phyloP scores from a whole-genome alignment of 2,329 filamentous ascomycete genomes.

The Cryphonectria parasitica region DNA sequence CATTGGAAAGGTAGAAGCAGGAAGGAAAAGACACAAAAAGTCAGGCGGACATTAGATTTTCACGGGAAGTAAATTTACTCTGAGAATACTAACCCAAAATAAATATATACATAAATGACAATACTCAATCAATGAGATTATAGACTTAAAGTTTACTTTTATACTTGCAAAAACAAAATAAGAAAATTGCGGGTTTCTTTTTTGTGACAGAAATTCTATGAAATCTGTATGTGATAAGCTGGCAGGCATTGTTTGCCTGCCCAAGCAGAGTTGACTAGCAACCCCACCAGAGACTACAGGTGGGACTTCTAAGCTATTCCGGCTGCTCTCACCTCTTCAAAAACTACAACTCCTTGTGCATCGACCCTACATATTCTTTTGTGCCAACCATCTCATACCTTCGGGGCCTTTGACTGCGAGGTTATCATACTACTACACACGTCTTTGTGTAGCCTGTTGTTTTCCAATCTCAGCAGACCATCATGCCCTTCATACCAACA shows the following conservation, averaged over 20 bases:
- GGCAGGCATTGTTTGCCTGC: slow-evolving; percentile 13
- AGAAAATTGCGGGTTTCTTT: too few relatives aligned
- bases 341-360: slow-evolving; percentile 9
- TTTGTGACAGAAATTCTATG: background rate
- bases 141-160: background rate
- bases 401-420: background rate
- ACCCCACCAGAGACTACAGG: slow-evolving; percentile 16
- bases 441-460: background rate
- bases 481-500: slow-evolving; percentile 80
- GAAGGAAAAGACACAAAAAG: background rate
- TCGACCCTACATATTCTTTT: background rate
- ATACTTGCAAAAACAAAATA: background rate
- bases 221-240: background rate
- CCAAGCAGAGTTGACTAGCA: background rate
- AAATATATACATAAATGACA: background rate
- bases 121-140: background rate
- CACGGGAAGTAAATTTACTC: background rate
- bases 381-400: background rate
- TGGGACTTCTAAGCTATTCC: background rate
- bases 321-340: background rate
- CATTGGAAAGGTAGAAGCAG: slow-evolving; percentile 7
- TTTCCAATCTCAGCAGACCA: slow-evolving; percentile 29
- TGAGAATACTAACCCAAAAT: background rate
- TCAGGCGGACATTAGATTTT: background rate
- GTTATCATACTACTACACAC: background rate